Percentiles rank a stretch among this genome's conserved stretches.
Evolutionary conservation across 495 filamentous ascomycete genomes (phyloP).

Genomic region (Barbatosphaeria neglecta): DNA sequence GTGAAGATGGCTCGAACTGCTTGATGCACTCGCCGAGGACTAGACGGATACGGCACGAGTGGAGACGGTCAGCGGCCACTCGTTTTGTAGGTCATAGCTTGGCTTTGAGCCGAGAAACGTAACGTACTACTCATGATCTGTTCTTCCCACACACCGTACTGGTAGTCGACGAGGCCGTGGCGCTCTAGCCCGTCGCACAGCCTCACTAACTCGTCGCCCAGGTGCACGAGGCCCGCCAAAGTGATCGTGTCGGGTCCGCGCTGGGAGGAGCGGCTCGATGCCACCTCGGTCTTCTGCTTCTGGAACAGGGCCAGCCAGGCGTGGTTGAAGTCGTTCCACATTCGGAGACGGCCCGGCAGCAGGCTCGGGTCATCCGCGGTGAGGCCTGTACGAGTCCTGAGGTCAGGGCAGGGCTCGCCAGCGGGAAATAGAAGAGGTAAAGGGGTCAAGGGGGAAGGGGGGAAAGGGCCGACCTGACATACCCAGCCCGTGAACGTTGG

Average conservation of each 20-base stretch:
- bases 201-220: slow-evolving; percentile 71
- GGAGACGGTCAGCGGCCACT: too few species aligned
- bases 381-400: slow-evolving; percentile 22
- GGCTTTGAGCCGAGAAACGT: too few species aligned
- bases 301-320: slow-evolving; percentile 86
- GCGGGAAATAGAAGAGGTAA: slow-evolving; percentile 10
- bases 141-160: slow-evolving; percentile 94
- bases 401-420: slow-evolving; percentile 7
- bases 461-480: slow-evolving; percentile 32
- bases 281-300: slow-evolving; percentile 70
- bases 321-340: slow-evolving; percentile 93
- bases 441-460: not conserved
- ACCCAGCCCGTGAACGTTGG: slow-evolving; percentile 77
- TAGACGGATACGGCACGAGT: too few species aligned
- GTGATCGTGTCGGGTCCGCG: slow-evolving; percentile 55
- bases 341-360: slow-evolving; percentile 57
- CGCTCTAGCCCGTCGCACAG: slow-evolving; percentile 79
- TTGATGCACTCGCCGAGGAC: too few species aligned
- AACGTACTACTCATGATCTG: slow-evolving; percentile 76
- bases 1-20: too few species aligned
- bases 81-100: too few species aligned
- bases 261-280: slow-evolving; percentile 45
- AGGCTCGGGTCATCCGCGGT: slow-evolving; percentile 59
- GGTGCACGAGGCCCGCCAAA: slow-evolving; percentile 56
- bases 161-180: slow-evolving; percentile 88